phyloP scores from a whole-genome alignment of 495 filamentous ascomycete genomes.

The Penicillium mononematosum region DNA sequence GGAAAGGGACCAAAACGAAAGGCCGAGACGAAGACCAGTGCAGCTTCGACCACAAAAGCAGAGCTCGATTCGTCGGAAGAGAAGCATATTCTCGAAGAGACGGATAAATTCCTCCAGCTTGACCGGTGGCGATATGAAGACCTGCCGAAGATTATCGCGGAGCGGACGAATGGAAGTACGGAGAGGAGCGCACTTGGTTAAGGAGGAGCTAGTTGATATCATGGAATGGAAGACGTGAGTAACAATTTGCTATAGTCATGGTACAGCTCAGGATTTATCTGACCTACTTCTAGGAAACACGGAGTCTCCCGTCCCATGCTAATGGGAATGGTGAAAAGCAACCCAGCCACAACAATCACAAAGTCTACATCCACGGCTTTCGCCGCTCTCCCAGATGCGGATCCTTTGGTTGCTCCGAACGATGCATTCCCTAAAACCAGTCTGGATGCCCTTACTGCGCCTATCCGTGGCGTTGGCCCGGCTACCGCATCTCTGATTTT shows the following conservation, averaged over 20 bases:
- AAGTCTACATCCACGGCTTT: constrained; percentile 51
- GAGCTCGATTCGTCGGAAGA: constrained; percentile 15
- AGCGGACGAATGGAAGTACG: constrained; percentile 6
- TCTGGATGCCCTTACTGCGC: constrained; percentile 46
- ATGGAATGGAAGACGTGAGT: constrained; percentile 79
- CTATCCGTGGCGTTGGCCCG: constrained; percentile 65
- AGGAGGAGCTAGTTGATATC: constrained; percentile 41
- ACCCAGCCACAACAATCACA: constrained; percentile 43
- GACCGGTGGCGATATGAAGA: constrained; percentile 40
- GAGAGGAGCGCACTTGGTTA: constrained; percentile 23
- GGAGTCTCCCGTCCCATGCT: constrained; percentile 69
- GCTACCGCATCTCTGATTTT: constrained; percentile 73
- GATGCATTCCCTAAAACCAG: constrained; percentile 44
- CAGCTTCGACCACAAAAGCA: constrained; percentile 10
- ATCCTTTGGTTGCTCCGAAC: constrained; percentile 6
- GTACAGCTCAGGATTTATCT: constrained; percentile 13
- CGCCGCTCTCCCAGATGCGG: constrained; percentile 22
- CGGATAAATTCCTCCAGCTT: constrained; percentile 25
- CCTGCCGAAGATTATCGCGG: constrained; percentile 22
- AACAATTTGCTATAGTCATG: background rate
- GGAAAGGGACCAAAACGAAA: constrained; percentile 18
- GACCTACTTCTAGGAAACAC: constrained; percentile 47
- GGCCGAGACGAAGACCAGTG: constrained; percentile 5
- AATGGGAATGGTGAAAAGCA: constrained; percentile 62
- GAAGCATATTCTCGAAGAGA: constrained; percentile 20